Evolutionary conservation across 192 early-diverging fungal genomes (phyloP), one percentile per base, ranked within the genome.

Genomic region (Neocallimastix lanati): DNA sequence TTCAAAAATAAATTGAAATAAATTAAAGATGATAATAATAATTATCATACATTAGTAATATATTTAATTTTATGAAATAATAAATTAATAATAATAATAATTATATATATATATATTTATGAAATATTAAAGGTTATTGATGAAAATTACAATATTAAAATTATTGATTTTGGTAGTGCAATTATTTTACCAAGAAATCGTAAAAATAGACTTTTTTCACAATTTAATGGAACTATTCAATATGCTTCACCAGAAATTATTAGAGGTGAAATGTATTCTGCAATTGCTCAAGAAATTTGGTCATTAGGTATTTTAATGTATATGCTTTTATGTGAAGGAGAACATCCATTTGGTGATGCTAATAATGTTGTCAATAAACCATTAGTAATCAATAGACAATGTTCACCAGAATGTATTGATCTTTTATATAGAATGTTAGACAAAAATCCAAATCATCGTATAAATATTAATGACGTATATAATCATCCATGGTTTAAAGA

Each of bases 261-360:
- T 11, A 81, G 79, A 78, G 88, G 87, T 11, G 81, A 88, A 58
- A 83, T 84, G 76, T 93, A 93, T 83, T 82, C 83, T 27, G 92
- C 91, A n/a, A 87, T 86, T 76, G 85, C 87, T 21, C 86, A 88
- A n/a, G 92, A 93, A 78, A 86, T 93, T 50, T 93, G 92, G 92
- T 88, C 91, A 1, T 77, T 93, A 27, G 92, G 92, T n/a, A 85
- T 92, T 28, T 81, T 92, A 14, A 81, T 92, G 29, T 81, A 81
- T 30, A 29, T 29, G 30, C 13, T 77, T 13, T 77, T 77, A 33
- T 33, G 77, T 29, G 29, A 77, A 78, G 89, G 89, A 28, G 89
- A 91, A 79, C 84, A 86, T 15, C 90, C 91, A n/a, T 92, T 91
- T 81, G 83, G 81, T 29, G 85, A 88, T 67, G 82, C 87, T 14